Evolutionary conservation across 2,329 filamentous ascomycete genomes (phyloP), one percentile per base, ranked within the genome.

Genomic region (Microdochium nivale): DNA sequence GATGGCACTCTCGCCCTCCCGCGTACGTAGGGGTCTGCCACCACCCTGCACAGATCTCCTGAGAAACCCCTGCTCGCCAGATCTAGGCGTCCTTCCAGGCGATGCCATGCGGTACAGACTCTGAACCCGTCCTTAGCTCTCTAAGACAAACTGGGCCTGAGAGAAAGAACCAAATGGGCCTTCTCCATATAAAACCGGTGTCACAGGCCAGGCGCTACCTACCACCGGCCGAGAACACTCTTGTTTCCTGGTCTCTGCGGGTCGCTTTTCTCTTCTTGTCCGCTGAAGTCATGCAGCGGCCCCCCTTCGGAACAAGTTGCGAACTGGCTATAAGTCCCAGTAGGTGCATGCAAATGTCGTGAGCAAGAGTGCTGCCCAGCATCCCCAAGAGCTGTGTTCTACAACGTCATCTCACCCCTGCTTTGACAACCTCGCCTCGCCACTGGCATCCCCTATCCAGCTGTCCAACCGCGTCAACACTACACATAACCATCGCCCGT

Each of bases 251-350:
- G 16, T 19, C 40, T 44, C 16, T 7, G 14, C 7, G 40, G 40
- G 40, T 23, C 19, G 40, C 40, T 19, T 21, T 19, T 24, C 40
- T 7, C 5, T 44, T 23, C 3, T 21, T 23, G 27, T 30, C 27
- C 27, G 27, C 27, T 50, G 46, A 55, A 51, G 43, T 51, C 53
- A 44, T 44, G 40, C 40, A 44, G 19, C 14, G 21, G 40, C 40
- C 21, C 40, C 2, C 10, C 40, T 23, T 14, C 33, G 16, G n/a
- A 8, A 5, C 19, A 19, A 10, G 14, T 44, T 19, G 16, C 7
- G 21, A 44, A 24, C 19, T 23, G 21, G 40, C 40, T 44, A 44
- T 44, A 44, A 44, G 40, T 44, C 23, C 40, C 23, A 5, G 21
- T 7, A 7, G 9, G 16, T 23, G 19, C 40, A 7, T 44, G 16